Evolutionary conservation across 2,329 filamentous ascomycete species (phyloP).

Genomic region (Hypocreales sp.): DNA sequence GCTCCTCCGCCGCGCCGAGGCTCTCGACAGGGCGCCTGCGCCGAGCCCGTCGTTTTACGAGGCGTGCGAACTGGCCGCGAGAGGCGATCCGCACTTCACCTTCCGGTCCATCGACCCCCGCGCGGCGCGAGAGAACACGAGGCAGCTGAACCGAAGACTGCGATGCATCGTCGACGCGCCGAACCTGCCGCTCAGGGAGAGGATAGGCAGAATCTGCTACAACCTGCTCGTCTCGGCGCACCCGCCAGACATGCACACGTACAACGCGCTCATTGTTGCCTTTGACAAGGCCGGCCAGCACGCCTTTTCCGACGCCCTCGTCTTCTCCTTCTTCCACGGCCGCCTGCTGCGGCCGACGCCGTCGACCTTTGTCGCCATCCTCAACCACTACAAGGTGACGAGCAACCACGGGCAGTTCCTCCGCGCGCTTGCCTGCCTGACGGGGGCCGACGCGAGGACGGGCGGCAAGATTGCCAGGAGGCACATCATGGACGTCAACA

Average conservation of each 20-base stretch:
- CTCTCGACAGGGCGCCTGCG: slow-evolving; percentile 7
- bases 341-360: slow-evolving; percentile 30
- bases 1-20: slow-evolving; percentile 13
- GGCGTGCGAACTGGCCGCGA: slow-evolving; percentile 9
- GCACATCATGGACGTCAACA: slow-evolving; percentile 14
- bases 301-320: slow-evolving; percentile 34
- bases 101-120: slow-evolving; percentile 13
- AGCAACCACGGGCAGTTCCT: slow-evolving; percentile 26
- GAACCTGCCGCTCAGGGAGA: slow-evolving; percentile 14
- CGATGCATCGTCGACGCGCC: slow-evolving; percentile 12
- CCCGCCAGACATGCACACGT: slow-evolving; percentile 52
- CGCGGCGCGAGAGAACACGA: slow-evolving; percentile 10
- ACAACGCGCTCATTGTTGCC: slow-evolving; percentile 55
- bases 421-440: slow-evolving; percentile 27
- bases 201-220: slow-evolving; percentile 34
- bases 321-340: slow-evolving; percentile 31
- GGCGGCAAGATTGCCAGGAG: slow-evolving; percentile 24
- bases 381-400: slow-evolving; percentile 31
- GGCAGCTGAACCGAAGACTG: slow-evolving; percentile 13
- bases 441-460: slow-evolving; percentile 22
- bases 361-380: slow-evolving; percentile 30
- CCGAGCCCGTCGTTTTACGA: slow-evolving; percentile 14
- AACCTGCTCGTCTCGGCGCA: slow-evolving; percentile 48
- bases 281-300: slow-evolving; percentile 37
- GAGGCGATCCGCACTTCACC: slow-evolving; percentile 8